These are phyloP conservation scores for Aristolochia californica DNA, from an alignment of 164 flowering plant genomes.

Conservation along the genomic window DNA sequence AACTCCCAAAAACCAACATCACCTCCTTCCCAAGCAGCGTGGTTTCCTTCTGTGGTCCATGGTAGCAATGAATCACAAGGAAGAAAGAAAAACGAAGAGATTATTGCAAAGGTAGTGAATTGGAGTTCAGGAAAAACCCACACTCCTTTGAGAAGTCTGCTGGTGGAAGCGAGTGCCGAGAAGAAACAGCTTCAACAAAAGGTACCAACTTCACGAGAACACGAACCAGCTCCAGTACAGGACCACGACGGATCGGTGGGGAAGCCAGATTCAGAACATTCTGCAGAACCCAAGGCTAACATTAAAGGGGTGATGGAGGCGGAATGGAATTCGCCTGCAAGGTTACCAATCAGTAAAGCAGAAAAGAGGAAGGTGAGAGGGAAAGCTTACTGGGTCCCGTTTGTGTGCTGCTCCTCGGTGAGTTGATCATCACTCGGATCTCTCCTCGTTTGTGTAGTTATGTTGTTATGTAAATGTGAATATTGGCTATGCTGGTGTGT, in stretches of 20 bases:
- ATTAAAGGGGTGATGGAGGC: conserved; percentile 16
- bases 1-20: conserved; percentile 19
- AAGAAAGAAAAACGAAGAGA: conserved; percentile 66
- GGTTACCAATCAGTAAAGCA: conserved; percentile 44
- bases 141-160: conserved; percentile 49
- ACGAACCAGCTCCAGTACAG: conserved; percentile 2
- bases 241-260: conserved; percentile 12
- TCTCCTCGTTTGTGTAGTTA: no score
- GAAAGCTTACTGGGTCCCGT: conserved; percentile 53
- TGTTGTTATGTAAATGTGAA: no score
- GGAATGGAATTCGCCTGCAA: conserved; percentile 67
- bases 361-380: conserved; percentile 56
- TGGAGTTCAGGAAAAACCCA: conserved; percentile 53
- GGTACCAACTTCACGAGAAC: conserved; percentile 17
- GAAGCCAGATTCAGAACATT: conserved; percentile 16
- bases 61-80: conserved; percentile 43
- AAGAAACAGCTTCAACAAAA: conserved; percentile 14
- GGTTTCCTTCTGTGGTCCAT: conserved; percentile 45
- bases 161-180: conserved; percentile 40
- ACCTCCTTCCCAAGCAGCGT: conserved; percentile 29
- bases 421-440: conserved; percentile 13
- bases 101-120: conserved; percentile 53
- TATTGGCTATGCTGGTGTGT: no score
- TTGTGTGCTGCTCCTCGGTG: conserved; percentile 75
- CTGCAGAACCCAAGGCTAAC: conserved; percentile 1